Base-by-base conservation (phyloP, 768 basidiomycete species). In the Neoboletus brunneissimus region DNA sequence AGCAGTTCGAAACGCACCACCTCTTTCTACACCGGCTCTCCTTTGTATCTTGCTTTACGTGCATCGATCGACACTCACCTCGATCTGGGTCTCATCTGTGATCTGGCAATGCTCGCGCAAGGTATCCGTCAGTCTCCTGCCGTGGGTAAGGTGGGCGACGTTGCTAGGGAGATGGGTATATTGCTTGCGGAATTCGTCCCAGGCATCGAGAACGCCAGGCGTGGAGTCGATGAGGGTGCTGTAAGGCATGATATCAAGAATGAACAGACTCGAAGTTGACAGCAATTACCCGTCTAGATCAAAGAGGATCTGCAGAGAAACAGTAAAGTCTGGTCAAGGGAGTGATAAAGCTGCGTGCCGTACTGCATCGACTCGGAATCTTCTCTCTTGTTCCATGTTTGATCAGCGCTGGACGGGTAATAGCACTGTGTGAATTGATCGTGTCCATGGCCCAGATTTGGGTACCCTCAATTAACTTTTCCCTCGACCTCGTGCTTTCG, bases 141-240 rank as follows among this genome's bases (percentile, higher is more conserved):
- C 92, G 68, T 94, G 92, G 0, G 87, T 84, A 9, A 80, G 75
- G 61, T 85, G 81, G 5, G 81, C 79, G 18, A 86, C 72, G 16
- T 71, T 73, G 59, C 80, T 79, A 1, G 80, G 86, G 75, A 63
- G 76, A 67, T 56, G 73, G 68, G 59, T 61, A 59, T 91, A 91
- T 55, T 88, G 79, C 41, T 72, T 75, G 40, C 80, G 77, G 67
- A 91, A 94, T 44, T 75, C 81, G 48, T 81, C 75, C 92, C 92
- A 94, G 9, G 89, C 87, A 56, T 80, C 80, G 49, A 84, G 60
- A n/a, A 93, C 87, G 5, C 91, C 92, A 1, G 89, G 89, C 5
- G 91, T 93, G 3, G 90, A 91, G 72, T 93, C 90, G 65, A 88
- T 82, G 56, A 88, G 78, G 7, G 87, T 90, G 41, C 87, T 89